A percentile compares a stretch with the other conserved stretches of the same genome.
These are phyloP conservation scores for Klebsormidium nitens DNA, from an alignment of 139 green algal species.

Conservation along the genomic window DNA sequence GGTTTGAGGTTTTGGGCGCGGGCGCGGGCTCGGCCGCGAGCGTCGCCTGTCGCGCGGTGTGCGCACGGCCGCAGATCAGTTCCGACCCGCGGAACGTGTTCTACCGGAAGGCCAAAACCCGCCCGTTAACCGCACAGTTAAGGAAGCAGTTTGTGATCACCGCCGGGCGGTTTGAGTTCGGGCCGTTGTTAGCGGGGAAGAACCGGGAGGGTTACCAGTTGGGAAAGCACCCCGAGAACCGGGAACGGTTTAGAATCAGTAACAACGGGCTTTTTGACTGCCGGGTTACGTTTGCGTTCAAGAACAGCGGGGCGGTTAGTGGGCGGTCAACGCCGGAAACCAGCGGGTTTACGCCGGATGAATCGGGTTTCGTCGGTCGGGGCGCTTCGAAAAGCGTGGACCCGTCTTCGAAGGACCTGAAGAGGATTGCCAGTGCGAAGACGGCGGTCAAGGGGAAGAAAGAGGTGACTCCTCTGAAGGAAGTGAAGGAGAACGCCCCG, in stretches of 20 bases:
- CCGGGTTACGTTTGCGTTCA: conserved; percentile 52
- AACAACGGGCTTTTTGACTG: conserved; percentile 71
- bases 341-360: no score
- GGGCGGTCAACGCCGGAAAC: no score
- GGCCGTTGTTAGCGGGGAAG: conserved; percentile 59
- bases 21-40: conserved; percentile 16
- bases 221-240: conserved; percentile 51
- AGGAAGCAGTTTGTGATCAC: conserved; percentile 59
- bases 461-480: background rate
- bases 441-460: conserved; percentile 18
- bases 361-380: no score
- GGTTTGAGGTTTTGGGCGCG: conserved; percentile 59
- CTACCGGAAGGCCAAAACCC: conserved; percentile 53
- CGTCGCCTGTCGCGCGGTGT: conserved; percentile 41
- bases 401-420: conserved; percentile 40
- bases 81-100: conserved; percentile 55
- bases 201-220: conserved; percentile 5
- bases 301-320: no score
- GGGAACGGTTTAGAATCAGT: conserved; percentile 60
- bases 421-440: background rate
- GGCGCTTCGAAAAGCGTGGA: no score
- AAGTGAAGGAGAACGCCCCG: background rate
- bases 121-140: conserved; percentile 48
- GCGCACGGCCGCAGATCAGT: conserved; percentile 63
- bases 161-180: conserved; percentile 65